Evolutionary conservation across 1,139 yeast species (phyloP), one percentile per base, ranked within the genome.

Genomic region (Magnusiomyces paraingens): DNA sequence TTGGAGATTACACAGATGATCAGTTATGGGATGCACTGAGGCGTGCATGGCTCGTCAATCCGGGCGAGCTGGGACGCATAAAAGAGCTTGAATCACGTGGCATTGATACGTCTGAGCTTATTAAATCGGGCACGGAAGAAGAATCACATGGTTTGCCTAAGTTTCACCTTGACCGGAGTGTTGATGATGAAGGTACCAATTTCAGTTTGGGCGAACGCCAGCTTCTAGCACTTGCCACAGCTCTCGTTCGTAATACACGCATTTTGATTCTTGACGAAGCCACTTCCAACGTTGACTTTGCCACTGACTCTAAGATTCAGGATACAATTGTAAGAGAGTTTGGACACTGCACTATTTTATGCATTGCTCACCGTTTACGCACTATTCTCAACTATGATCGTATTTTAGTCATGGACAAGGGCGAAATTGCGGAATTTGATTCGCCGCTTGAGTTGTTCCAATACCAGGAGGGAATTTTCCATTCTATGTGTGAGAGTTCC

Each of bases 171-270:
- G 85, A 84, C 59, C 79, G 80, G 60, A 61, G 68, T 38, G 89
- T 86, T 26, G 87, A 83, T 56, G 89, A 83, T 60, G 91, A 84
- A 36, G 95, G 95, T 40, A 59, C 76, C 20, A 86, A 86, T 65
- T 84, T 83, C 66, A 84, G 91, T 3, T 73, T 85, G 36, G 95
- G 95, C 49, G 93, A 86, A 67, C 77, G 87, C 52, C 94, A 86
- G 67, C 70, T 86, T 58, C 70, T 86, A 54, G 85, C 93, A 1
- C 76, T 86, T 59, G 88, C 93, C 0, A 77, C 94, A 61, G 91
- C 95, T 0, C 72, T 86, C 58, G 88, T 85, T n/a, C 77, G 88
- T 58, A 76, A 80, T 51, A 75, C 88, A 3, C 80, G 78, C 64
- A 81, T 86, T 55, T 72, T 86, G 60, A 82, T 86, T 57, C 70